A percentile compares a stretch with the other conserved stretches of the same genome.
phyloP scores from a whole-genome alignment of 768 basidiomycete genomes.

The Antrodiella citrinella region DNA sequence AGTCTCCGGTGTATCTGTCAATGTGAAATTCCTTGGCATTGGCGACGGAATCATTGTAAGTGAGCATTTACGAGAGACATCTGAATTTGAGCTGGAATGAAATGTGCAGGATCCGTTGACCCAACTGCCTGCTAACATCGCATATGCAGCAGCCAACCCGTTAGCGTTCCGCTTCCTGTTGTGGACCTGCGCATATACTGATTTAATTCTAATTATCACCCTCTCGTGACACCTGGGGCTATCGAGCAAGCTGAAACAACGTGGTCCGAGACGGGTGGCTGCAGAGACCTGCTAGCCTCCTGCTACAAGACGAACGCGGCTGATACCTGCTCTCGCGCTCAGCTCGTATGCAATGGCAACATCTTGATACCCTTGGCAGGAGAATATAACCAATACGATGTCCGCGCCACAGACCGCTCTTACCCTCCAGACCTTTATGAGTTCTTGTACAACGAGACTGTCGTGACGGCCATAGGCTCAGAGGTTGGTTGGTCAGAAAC shows the following conservation, averaged over 20 bases:
- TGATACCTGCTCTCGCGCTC: conserved; percentile 46
- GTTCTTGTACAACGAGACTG: conserved; percentile 22
- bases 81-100: not conserved
- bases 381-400: conserved; percentile 48
- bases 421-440: conserved; percentile 37
- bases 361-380: conserved; percentile 48
- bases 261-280: conserved; percentile 37
- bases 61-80: not conserved
- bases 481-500: conserved; percentile 34
- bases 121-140: conserved; percentile 53
- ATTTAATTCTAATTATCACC: conserved; percentile 39
- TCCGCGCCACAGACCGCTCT: conserved; percentile 33
- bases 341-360: conserved; percentile 48
- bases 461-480: conserved; percentile 32
- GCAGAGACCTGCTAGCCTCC: conserved; percentile 42
- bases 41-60: conserved; percentile 55
- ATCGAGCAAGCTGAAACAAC: conserved; percentile 35
- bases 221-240: conserved; percentile 37
- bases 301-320: conserved; percentile 43
- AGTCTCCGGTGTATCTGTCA: conserved; percentile 38
- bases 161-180: conserved; percentile 11
- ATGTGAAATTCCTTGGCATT: conserved; percentile 55
- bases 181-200: not conserved
- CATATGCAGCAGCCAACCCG: conserved; percentile 46
- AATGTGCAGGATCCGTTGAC: conserved; percentile 26